Conservation (phyloP, 768 basidiomycete genomes). For the Lactifluus subvellereus region DNA sequence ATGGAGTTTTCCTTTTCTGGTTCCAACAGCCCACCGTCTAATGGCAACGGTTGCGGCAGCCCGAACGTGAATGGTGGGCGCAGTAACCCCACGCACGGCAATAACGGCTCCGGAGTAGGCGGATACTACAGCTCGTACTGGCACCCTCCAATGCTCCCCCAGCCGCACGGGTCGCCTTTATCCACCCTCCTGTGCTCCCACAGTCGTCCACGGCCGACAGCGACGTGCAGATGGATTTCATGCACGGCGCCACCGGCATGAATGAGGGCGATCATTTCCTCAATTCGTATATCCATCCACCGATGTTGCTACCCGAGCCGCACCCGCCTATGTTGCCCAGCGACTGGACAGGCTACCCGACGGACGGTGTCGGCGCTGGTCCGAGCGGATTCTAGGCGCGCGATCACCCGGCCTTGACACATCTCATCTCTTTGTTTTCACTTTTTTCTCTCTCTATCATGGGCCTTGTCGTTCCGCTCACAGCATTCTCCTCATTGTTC, state of each 20-base stretch:
- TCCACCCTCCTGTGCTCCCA: constrained; percentile 69
- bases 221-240: constrained; percentile 67
- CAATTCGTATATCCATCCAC: constrained; percentile 48
- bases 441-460: constrained; percentile 9
- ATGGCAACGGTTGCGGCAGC: constrained; percentile 32
- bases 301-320: constrained; percentile 43
- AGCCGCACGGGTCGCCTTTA: constrained; percentile 45
- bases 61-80: constrained; percentile 1
- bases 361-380: constrained; percentile 25
- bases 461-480: constrained; percentile 12
- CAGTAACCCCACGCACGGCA: neutral
- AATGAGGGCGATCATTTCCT: constrained; percentile 55
- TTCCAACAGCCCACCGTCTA: constrained; percentile 41
- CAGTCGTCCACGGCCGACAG: constrained; percentile 29
- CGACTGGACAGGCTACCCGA: constrained; percentile 29
- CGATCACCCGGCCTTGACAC: constrained; percentile 3
- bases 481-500: constrained; percentile 19
- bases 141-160: constrained; percentile 70
- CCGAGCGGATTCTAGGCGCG: constrained; percentile 32
- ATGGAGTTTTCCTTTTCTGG: constrained; percentile 57
- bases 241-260: constrained; percentile 60
- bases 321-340: constrained; percentile 36
- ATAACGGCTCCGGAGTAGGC: constrained; percentile 24
- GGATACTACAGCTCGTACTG: constrained; percentile 55
- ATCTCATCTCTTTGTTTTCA: constrained; percentile 9